A percentile compares a stretch with the other conserved stretches of the same genome.
Conservation (phyloP, 1,139 yeast genomes). For the Yamadazyma epiphylla region DNA sequence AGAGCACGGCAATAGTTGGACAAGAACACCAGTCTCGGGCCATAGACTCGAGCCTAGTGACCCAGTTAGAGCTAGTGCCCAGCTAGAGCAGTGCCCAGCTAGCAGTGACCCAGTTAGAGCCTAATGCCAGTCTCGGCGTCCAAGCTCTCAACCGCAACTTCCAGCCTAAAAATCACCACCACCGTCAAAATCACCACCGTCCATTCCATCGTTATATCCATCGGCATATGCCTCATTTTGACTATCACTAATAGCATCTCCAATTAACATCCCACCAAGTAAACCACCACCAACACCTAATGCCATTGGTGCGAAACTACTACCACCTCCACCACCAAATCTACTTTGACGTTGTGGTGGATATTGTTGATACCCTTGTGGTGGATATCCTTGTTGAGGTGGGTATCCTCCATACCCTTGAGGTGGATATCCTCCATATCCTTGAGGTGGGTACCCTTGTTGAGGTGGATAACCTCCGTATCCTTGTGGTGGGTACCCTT, state of each 20-base stretch:
- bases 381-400: slow-evolving; percentile 16
- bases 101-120: too few species aligned
- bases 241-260: slow-evolving; percentile 33
- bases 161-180: slow-evolving; percentile 6
- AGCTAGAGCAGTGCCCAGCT: too few species aligned
- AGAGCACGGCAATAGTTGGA: too few species aligned
- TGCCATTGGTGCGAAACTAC: slow-evolving; percentile 25
- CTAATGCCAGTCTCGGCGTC: too few species aligned
- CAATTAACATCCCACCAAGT: slow-evolving; percentile 66
- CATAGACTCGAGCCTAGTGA: too few species aligned
- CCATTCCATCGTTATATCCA: slow-evolving; percentile 25
- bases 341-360: slow-evolving; percentile 16
- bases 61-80: too few species aligned
- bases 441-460: slow-evolving; percentile 15
- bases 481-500: slow-evolving; percentile 15
- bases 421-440: slow-evolving; percentile 19
- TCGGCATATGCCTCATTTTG: slow-evolving; percentile 32
- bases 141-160: not conserved
- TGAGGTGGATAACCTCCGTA: slow-evolving; percentile 19
- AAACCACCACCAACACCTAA: slow-evolving; percentile 82
- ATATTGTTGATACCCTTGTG: slow-evolving; percentile 15
- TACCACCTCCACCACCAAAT: slow-evolving; percentile 30
- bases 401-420: slow-evolving; percentile 19
- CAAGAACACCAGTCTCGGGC: too few species aligned
- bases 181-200: slow-evolving; percentile 25